A percentile compares a stretch with the other conserved stretches of the same genome.
These are phyloP conservation scores for Sporothrix pseudoabietina DNA, from an alignment of 2,329 filamentous ascomycete genomes.

Conservation along the genomic window DNA sequence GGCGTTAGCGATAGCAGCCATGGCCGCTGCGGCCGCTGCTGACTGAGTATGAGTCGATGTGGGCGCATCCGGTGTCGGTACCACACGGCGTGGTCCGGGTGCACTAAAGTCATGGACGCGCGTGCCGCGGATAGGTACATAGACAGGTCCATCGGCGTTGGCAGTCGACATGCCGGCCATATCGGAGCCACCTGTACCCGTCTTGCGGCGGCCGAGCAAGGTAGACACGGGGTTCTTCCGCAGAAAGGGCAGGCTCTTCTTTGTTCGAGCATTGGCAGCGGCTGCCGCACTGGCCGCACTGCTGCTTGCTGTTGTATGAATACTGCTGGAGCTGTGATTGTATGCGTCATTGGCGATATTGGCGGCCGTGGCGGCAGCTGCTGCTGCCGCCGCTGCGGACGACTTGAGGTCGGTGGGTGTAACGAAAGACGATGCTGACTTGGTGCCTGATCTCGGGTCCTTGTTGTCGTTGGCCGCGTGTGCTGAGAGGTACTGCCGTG, in stretches of 20 bases:
- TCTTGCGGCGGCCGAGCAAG: constrained; percentile 59
- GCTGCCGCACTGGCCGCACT: constrained; percentile 44
- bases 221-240: constrained; percentile 61
- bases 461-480: constrained; percentile 14
- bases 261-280: constrained; percentile 51
- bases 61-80: constrained; percentile 38
- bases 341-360: constrained; percentile 47
- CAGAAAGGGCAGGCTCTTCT: constrained; percentile 59
- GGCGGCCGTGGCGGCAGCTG: constrained; percentile 48
- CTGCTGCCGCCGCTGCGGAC: constrained; percentile 44
- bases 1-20: constrained; percentile 26
- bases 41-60: constrained; percentile 1
- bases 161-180: constrained; percentile 47
- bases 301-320: constrained; percentile 44
- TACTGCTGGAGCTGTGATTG: constrained; percentile 41
- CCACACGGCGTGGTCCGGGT: constrained; percentile 52
- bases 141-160: constrained; percentile 50
- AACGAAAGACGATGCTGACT: constrained; percentile 49
- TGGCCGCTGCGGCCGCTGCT: constrained; percentile 27
- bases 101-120: constrained; percentile 68
- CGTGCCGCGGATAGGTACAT: constrained; percentile 67
- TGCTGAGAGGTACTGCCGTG: constrained; percentile 37
- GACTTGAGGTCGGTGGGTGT: constrained; percentile 54
- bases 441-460: constrained; percentile 35
- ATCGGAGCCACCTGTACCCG: constrained; percentile 53